phyloP scores from a whole-genome alignment of 2,329 filamentous ascomycete genomes.

The Juglanconis juglandina region DNA sequence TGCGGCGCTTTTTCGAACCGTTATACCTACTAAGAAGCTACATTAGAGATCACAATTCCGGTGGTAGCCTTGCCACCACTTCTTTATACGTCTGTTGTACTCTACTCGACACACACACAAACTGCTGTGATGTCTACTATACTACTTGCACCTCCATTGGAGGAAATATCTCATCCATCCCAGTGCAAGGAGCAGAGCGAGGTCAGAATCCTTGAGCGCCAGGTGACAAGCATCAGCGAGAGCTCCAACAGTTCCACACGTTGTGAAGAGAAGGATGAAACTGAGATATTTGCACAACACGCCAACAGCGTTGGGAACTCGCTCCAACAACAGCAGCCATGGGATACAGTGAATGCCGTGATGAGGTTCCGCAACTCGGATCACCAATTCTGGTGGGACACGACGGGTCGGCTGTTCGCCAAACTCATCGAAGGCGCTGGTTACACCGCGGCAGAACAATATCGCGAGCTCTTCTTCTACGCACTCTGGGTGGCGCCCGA shows the following conservation, averaged over 20 bases:
- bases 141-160: background rate
- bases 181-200: background rate
- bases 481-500: constrained; percentile 23
- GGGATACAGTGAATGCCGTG: constrained; percentile 21
- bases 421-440: constrained; percentile 24
- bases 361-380: constrained; percentile 22
- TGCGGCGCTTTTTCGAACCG: no score
- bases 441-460: constrained; percentile 23
- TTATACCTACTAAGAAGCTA: no score
- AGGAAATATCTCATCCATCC: background rate
- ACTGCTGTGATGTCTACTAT: background rate
- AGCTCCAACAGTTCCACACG: background rate
- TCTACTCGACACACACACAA: background rate
- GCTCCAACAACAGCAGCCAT: constrained; percentile 11
- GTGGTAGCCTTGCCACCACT: no score
- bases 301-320: background rate
- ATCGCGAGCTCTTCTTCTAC: constrained; percentile 25
- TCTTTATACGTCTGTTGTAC: no score
- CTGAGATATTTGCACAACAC: background rate
- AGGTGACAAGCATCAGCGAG: background rate
- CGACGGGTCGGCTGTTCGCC: constrained; percentile 23
- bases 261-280: background rate
- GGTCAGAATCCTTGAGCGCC: background rate
- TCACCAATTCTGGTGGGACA: constrained; percentile 25
- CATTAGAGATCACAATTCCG: no score